Evolutionary conservation across 352 stramenopile genomes (phyloP), one percentile per base, ranked within the genome.

Genomic region (Pythium aquatile): DNA sequence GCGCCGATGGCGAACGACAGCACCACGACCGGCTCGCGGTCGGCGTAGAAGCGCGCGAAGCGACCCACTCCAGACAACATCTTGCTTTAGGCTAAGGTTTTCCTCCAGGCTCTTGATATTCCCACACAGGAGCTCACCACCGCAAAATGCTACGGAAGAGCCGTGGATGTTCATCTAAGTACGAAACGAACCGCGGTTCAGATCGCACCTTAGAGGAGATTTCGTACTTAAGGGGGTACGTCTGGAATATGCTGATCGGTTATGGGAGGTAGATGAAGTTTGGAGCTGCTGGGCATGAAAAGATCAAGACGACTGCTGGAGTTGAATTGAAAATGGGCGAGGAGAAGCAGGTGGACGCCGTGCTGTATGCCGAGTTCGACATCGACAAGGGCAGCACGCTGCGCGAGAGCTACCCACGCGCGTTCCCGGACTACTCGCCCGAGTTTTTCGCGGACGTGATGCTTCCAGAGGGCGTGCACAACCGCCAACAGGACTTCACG

Each of bases 381-480:
- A 83, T 96, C 32, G 88, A 88, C 65, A 96, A 96, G 55, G 87
- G 87, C 49, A 94, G 85, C 68, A 96, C 86, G 32, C 65, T 96
- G 60, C 82, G 87, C 40, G 73, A 78, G 56, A 93, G 80, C 63
- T 94, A 79, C 51, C 87, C 87, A 7, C 40, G 28, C 1, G 66
- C 74, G 13, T 80, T 92, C 40, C 56, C 78, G 33, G 79, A 93
- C 72, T 94, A 94, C 72, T 90, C 85, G 58, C 76, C 85, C 69
- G 87, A 96, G 75, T 96, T 95, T 67, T 96, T 96, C 61, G 87
- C 87, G 28, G 87, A 96, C 61, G 84, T 89, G 33, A 96, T 96
- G 87, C 66, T 96, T 29, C 87, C 87, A 24, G 87, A 96, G 55
- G 87, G 87, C 52, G 85, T 93, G 63, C 87, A 96, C 79, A 96